Base-by-base conservation (phyloP, 2,329 filamentous ascomycete genomes). In the Botryotinia calthae region DNA sequence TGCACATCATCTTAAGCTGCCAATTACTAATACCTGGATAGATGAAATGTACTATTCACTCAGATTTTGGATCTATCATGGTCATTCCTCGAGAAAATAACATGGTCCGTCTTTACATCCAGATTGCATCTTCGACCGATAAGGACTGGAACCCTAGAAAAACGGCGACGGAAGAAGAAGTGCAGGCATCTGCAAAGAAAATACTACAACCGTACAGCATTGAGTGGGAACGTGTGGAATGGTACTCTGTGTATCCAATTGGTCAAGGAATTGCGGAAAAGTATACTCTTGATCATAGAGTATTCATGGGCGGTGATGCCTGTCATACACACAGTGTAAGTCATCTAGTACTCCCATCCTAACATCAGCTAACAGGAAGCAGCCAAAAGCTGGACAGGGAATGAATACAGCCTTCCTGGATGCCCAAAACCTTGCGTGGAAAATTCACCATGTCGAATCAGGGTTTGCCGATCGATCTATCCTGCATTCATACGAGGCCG, bases 351-450 rank as follows among this genome's bases (percentile, higher is more conserved):
- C 2, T 12, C 37, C 20, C 48, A 58, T 31, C 34, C 25, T 28
- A n/a, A 22, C 25, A 56, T 31, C 40, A 14, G 65, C 48, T 68
- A 56, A 68, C 51, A 44, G 42, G 6, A 28, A 68, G 20, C 18
- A 89, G 87, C 91, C 91, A 54, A 93, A 93, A 84, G 91, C 91
- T 46, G 91, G 91, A 1, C 91, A 93, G 81, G 91, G 91, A 44
- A 94, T 94, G 92, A 94, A 94, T 79, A 92, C 91, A 0, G 91
- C 91, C 5, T 93, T 94, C 82, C 84, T 92, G 69, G 92, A 95
- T 77, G 94, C 94, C 0, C 88, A 94, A 74, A 98, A 98, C 82
- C 86, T 98, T 58, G 95, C 95, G 12, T 98, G 95, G 95, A 98
- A 98, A 84, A 93, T 98, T 69, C 95, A 97, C 80, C 90, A 93